A percentile compares a stretch with the other conserved stretches of the same genome.
These are phyloP conservation scores for Mycena sanguinolenta DNA, from an alignment of 768 basidiomycete genomes.

Conservation along the genomic window DNA sequence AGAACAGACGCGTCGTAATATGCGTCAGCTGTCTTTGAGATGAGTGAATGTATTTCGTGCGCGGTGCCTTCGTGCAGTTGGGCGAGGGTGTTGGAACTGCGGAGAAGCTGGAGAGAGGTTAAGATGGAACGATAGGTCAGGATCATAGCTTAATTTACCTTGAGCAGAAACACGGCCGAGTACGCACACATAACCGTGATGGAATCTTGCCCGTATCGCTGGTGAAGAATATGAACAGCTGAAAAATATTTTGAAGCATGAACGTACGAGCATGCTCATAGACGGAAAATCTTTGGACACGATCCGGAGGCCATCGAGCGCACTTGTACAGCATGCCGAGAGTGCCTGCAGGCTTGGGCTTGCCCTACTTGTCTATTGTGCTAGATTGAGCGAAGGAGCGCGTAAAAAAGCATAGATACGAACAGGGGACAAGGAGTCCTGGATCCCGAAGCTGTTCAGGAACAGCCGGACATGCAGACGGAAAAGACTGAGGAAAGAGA, in stretches of 20 bases:
- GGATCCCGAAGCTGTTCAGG: constrained; percentile 87
- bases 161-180: constrained; percentile 83
- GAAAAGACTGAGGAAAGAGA: constrained; percentile 81
- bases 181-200: constrained; percentile 91
- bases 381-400: constrained; percentile 24
- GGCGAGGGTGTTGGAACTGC: constrained; percentile 68
- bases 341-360: constrained; percentile 77
- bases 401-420: constrained; percentile 41
- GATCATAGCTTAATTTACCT: constrained; percentile 57
- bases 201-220: constrained; percentile 90
- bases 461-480: constrained; percentile 84
- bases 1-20: constrained; percentile 79
- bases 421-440: constrained; percentile 70
- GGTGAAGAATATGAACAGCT: constrained; percentile 29
- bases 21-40: constrained; percentile 80
- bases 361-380: constrained; percentile 64
- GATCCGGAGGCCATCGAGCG: constrained; percentile 77
- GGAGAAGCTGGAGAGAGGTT: constrained; percentile 63
- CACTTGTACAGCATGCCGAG: constrained; percentile 80
- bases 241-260: constrained; percentile 2
- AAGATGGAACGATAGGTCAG: neutral
- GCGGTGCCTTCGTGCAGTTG: constrained; percentile 73
- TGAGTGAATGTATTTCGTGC: constrained; percentile 74
- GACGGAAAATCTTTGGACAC: constrained; percentile 80
- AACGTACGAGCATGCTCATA: constrained; percentile 79